Evolutionary conservation across 2,329 filamentous ascomycete genomes (phyloP).

Genomic region (Penicillium sclerotigenum): DNA sequence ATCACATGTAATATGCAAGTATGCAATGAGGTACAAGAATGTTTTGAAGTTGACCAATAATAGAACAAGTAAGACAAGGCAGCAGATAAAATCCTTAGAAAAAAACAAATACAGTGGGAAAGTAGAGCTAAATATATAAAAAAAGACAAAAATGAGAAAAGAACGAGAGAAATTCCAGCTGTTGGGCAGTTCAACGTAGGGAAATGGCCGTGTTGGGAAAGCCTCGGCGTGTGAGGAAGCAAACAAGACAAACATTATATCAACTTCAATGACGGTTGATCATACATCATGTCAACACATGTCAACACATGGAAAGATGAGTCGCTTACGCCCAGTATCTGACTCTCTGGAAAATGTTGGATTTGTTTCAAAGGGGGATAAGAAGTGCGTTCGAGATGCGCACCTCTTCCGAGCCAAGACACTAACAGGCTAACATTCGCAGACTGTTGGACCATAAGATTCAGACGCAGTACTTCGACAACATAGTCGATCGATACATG

Average conservation of each 20-base stretch:
- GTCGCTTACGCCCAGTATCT: constrained; percentile 66
- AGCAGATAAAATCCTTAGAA: constrained; percentile 3
- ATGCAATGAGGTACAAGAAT: constrained; percentile 6
- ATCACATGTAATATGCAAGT: constrained; percentile 23
- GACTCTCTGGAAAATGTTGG: constrained; percentile 80
- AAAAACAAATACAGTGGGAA: background rate
- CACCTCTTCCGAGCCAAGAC: background rate
- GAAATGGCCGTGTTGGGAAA: constrained; percentile 18
- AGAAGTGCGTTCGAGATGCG: constrained; percentile 54
- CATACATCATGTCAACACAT: background rate
- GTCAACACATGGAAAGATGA: constrained; percentile 21
- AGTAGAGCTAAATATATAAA: constrained; percentile 1
- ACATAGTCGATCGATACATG: constrained; percentile 85
- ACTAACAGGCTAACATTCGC: constrained; percentile 29
- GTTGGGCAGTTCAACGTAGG: constrained; percentile 24
- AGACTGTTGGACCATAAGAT: constrained; percentile 71
- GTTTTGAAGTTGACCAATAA: constrained; percentile 15
- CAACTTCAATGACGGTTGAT: constrained; percentile 1
- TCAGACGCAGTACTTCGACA: constrained; percentile 82
- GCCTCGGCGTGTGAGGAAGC: constrained; percentile 14
- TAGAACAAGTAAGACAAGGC: constrained; percentile 13
- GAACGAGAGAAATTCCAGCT: background rate
- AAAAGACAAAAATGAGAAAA: background rate
- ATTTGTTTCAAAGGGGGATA: constrained; percentile 87
- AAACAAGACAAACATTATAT: constrained; percentile 22